Evolutionary conservation across 768 basidiomycete genomes (phyloP), one percentile per base, ranked within the genome.

Genomic region (Nidularia sp.): DNA sequence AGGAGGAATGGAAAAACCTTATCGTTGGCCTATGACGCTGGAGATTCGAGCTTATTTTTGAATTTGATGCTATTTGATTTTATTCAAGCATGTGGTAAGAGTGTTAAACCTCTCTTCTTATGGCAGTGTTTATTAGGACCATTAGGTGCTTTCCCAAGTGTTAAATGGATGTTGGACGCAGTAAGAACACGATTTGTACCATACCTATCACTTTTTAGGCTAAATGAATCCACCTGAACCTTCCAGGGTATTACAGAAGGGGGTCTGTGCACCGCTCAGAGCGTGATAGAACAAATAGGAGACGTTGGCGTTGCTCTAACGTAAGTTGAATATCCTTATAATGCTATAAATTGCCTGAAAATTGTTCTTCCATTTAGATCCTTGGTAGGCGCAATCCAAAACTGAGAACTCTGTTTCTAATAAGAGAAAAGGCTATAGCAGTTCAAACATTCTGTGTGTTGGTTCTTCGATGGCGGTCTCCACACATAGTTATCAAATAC

Each of bases 391-490:
- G 12, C 47, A 13, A 4, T 9, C 31, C 29, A 6, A 51, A 1
- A 15, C 34, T n/a, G 9, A 15, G 29, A 13, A 7, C 13, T 47
- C 53, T 25, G 9, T 15, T 18, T 47, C 12, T 34, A 15, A 39
- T 34, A 33, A 22, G 43, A 13, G 25, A 32, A 47, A 22, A 62
- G 70, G 61, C 69, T 44, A 75, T 77, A 33, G 74, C 75, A 5
- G 39, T 64, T 29, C 74, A 75, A 55, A 74, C 75, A 5, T 78
- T 78, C 59, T 60, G 57, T 50, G 65, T 76, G n/a, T 63, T 78
- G 9, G 73, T 77, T 53, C 58, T 73, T 15, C 63, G 70, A 12
- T 60, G 64, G 55, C 51, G 51, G 15, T 45, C 53, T 5, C 60
- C 66, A 15, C 55, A 63, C 6, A 62, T 47, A 15, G 51, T 64